These are phyloP conservation scores for Dactylellina sp. DNA, from an alignment of 2,329 filamentous ascomycete species.

Conservation along the genomic window DNA sequence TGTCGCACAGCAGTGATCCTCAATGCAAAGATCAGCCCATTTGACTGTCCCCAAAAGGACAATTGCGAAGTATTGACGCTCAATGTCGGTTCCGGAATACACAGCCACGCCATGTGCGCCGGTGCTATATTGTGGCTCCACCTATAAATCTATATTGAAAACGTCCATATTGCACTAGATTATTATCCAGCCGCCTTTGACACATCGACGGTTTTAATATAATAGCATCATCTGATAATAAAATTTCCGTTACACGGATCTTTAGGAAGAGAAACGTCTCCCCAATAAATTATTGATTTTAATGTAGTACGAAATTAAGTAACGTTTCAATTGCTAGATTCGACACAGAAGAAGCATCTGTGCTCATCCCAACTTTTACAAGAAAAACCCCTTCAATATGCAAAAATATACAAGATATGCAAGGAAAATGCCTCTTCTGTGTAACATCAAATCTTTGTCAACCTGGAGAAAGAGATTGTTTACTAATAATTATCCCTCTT, in stretches of 20 bases:
- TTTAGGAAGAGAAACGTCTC: not conserved
- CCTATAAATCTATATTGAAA: constrained; percentile 3
- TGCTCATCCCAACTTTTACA: not conserved
- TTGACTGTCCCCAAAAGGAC: constrained; percentile 8
- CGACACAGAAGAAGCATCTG: constrained; percentile 4
- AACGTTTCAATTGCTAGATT: not conserved
- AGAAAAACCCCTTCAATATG: not conserved
- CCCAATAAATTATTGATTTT: too few relatives aligned
- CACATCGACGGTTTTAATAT: constrained; percentile 30
- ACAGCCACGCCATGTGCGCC: too few relatives aligned
- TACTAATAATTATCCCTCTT: too few relatives aligned
- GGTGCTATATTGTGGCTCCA: not conserved
- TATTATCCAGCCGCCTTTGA: constrained; percentile 19
- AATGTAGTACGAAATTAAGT: too few relatives aligned
- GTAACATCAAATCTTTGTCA: constrained; percentile 5
- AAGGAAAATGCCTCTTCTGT: constrained; percentile 21
- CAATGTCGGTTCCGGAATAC: not conserved
- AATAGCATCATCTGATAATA: constrained; percentile 11
- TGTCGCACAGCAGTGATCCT: not conserved
- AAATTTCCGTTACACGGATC: constrained; percentile 14
- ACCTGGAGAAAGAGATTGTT: too few relatives aligned
- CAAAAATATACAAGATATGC: not conserved
- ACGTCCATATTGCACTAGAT: not conserved
- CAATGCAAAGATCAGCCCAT: not conserved
- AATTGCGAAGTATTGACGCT: constrained; percentile 4